Base-by-base conservation (phyloP, 345 rosid genomes). In the Arabidopsis thaliana region DNA sequence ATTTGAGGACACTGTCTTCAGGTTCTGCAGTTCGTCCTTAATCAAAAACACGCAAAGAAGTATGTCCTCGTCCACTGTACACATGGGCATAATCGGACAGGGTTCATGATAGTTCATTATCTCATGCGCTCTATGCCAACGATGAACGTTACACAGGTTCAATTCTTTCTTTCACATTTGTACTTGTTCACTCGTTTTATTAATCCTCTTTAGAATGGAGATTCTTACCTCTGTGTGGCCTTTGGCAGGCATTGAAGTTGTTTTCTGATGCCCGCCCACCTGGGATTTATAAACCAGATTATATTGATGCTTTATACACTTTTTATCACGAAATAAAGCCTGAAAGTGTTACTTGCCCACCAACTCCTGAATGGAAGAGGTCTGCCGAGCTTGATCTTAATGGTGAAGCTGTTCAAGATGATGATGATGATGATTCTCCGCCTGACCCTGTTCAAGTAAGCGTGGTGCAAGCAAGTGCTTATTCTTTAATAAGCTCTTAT, bases 31-130 rank as follows among this genome's bases (percentile, higher is more conserved):
- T 94, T 94, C 76, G 56, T 88, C 45, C 9, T 45, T 65, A 85
- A 80, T 67, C 97, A 91, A 80, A 94, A 87, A 75, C 80, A 77
- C 51, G 13, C 88, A 13, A 92, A 87, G 84, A 88, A 87, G 81
- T 82, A 75, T 74, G 73, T 95, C 71, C 91, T 95, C 13, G 99
- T 95, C 73, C 99, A 92, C 75, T 95, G 99, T 83, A 95, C 99
- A 0, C 97, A 95, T 77, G 99, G 99, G 32, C 97, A 90, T 83
- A 95, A 95, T 70, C 97, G 99, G 22, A 95, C 99, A 11, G 99
- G 99, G 55, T 95, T 83, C 76, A 95, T 95, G 99, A 89, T 92
- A 25, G 85, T 89, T 64, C 96, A 95, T 74, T 90, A 86, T 83
- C 89, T 95, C 68, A 87, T 95, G 97, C 95, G 99, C 30, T 80